Conservation (phyloP, 2,329 filamentous ascomycete genomes). For the Colletotrichum lindemuthianum region DNA sequence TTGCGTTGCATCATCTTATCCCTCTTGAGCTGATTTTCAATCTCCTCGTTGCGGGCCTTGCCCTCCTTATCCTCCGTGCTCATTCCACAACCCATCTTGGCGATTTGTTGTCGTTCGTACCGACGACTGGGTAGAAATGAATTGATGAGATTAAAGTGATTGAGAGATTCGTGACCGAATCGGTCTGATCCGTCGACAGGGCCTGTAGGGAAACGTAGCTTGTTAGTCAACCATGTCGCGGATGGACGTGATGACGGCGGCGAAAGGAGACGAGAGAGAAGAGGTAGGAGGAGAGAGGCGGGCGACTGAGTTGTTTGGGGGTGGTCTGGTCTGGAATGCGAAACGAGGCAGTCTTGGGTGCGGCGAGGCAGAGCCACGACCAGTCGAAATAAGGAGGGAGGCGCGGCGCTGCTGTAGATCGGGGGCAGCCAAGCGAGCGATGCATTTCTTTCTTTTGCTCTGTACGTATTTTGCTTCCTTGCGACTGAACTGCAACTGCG, state of each 20-base stretch:
- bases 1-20: slow-evolving; percentile 99
- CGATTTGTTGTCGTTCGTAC: slow-evolving; percentile 45
- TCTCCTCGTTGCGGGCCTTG: slow-evolving; percentile 99
- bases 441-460: slow-evolving; percentile 12
- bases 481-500: too few relatives aligned
- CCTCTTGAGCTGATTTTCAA: slow-evolving; percentile 98
- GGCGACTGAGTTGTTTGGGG: slow-evolving; percentile 21
- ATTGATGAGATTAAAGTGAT: slow-evolving; percentile 30
- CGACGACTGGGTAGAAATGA: slow-evolving; percentile 21
- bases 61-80: slow-evolving; percentile 99
- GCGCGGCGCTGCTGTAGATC: background rate
- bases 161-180: slow-evolving; percentile 15
- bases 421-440: slow-evolving; percentile 2
- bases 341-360: slow-evolving; percentile 14
- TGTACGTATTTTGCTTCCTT: too few relatives aligned
- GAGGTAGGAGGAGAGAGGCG: slow-evolving; percentile 5
- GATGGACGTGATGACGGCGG: slow-evolving; percentile 11
- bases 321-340: slow-evolving; percentile 31
- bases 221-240: slow-evolving; percentile 31
- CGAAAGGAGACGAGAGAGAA: slow-evolving; percentile 15
- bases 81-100: slow-evolving; percentile 99
- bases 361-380: slow-evolving; percentile 12
- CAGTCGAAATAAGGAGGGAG: slow-evolving; percentile 23
- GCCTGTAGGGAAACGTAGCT: slow-evolving; percentile 7
- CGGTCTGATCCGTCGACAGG: slow-evolving; percentile 18